A percentile compares a stretch with the other conserved stretches of the same genome.
Conservation (phyloP, 352 stramenopile genomes). For the Chrysophaeum taylorii region DNA sequence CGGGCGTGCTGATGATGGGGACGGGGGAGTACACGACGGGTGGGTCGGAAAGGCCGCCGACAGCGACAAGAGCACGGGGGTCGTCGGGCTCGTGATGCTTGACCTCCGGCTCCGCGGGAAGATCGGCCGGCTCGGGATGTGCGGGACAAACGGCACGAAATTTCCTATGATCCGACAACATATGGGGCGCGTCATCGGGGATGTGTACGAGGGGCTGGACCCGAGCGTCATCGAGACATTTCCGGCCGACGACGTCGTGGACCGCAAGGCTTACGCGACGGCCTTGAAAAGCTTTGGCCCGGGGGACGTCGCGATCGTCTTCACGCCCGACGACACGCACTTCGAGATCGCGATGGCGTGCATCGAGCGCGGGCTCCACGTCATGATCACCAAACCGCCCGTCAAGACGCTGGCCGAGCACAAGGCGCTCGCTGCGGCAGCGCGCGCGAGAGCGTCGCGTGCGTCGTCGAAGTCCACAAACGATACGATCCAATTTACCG, state of each 20-base stretch:
- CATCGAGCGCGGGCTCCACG: conserved; percentile 63
- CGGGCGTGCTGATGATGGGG: conserved; percentile 73
- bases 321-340: conserved; percentile 79
- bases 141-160: conserved; percentile 69
- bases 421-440: conserved; percentile 44
- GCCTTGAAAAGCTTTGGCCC: conserved; percentile 48
- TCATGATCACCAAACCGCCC: conserved; percentile 78
- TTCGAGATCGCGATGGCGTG: conserved; percentile 69
- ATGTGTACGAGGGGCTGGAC: conserved; percentile 61
- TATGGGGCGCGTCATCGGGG: conserved; percentile 61
- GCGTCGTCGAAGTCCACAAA: conserved; percentile 69
- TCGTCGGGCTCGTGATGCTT: conserved; percentile 76
- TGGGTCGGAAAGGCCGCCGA: conserved; percentile 60
- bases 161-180: conserved; percentile 70
- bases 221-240: conserved; percentile 61
- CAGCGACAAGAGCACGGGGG: conserved; percentile 65
- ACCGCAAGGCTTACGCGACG: conserved; percentile 56
- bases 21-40: conserved; percentile 78
- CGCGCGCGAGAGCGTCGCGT: conserved; percentile 51
- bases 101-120: conserved; percentile 61
- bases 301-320: conserved; percentile 68
- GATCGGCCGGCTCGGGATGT: conserved; percentile 61
- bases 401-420: conserved; percentile 73
- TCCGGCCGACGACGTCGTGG: conserved; percentile 52
- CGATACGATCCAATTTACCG: conserved; percentile 77